Evolutionary conservation across 2,329 filamentous ascomycete species (phyloP), one percentile per base, ranked within the genome.

Genomic region (Neonectria coccinea): DNA sequence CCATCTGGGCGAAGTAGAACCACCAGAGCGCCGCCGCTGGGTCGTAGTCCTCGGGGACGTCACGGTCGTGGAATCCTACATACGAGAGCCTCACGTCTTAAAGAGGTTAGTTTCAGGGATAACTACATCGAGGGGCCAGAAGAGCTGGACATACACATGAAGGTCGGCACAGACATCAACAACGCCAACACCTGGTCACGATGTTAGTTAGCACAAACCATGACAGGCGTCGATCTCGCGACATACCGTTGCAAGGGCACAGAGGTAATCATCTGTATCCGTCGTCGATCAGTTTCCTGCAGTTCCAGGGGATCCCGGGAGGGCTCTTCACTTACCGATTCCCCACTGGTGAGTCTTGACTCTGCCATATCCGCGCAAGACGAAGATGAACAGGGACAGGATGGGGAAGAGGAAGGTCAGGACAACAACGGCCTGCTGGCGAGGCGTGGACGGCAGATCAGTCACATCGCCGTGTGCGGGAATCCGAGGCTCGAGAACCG

Each of bases 1-100:
- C 70, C 18, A 81, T 70, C 54, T 82, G 77, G 50, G 78, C 77
- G 18, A 78, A 66, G 56, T 78, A 82, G 71, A 78, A 78, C 75
- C 75, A 80, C 68, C 63, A 66, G 1, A 66, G 56, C 4, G 51
- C 56, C 11, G 65, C 42, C 11, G 52, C 33, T 12, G 59, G 22
- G 27, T 63, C 55, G 39, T 63, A 63, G 12, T 41, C 25, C 16
- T 36, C n/a, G 1, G 65, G 65, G 12, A 63, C 56, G 5, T 66
- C 52, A 42, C 29, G n/a, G 25, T 60, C 22, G 39, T 66, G 63
- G 27, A 55, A 67, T 2, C 65, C 65, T 4, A 57, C 59, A 31
- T 66, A 67, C 12, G 59, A 31, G 4, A 67, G 36, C 31, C 53
- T 66, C 48, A 66, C 50, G 25, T 63, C 65, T 67, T 12, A n/a